phyloP scores from a whole-genome alignment of 2,329 filamentous ascomycete species.

The Hortaea sp. region DNA sequence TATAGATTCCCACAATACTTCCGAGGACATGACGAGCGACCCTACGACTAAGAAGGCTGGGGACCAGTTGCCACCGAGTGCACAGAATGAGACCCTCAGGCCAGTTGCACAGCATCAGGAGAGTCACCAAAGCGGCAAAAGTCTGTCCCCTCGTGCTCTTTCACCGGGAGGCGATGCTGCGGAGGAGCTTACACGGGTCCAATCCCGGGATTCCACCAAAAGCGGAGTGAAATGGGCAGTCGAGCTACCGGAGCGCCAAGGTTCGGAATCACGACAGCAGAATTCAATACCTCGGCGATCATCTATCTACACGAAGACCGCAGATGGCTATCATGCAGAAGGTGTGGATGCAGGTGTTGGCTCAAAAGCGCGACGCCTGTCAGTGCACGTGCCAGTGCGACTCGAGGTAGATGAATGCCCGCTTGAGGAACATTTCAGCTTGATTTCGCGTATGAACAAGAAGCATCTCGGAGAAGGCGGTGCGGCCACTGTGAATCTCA shows the following conservation, averaged over 20 bases:
- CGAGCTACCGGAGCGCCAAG: slow-evolving; percentile 5
- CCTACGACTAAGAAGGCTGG: background rate
- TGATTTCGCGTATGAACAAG: slow-evolving; percentile 60
- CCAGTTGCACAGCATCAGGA: background rate
- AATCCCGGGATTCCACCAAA: slow-evolving; percentile 8
- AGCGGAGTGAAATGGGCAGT: slow-evolving; percentile 15
- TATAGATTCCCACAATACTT: background rate
- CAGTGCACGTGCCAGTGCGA: slow-evolving; percentile 19
- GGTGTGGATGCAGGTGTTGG: slow-evolving; percentile 25
- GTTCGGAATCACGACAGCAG: slow-evolving; percentile 12
- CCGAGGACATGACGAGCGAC: background rate
- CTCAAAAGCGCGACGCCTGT: slow-evolving; percentile 25
- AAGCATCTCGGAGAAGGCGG: slow-evolving; percentile 73
- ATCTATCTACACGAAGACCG: slow-evolving; percentile 21
- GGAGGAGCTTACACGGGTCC: background rate
- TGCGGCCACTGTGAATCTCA: slow-evolving; percentile 71
- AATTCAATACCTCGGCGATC: slow-evolving; percentile 20
- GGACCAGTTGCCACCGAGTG: background rate
- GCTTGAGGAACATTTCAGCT: slow-evolving; percentile 38
- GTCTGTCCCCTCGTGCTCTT: background rate
- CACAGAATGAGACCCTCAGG: too few species aligned
- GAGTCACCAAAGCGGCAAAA: background rate
- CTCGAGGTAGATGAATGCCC: slow-evolving; percentile 34
- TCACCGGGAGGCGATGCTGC: background rate
- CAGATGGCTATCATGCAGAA: slow-evolving; percentile 17